Evolutionary conservation across 176 grass and related monocot species (phyloP), one percentile per base, ranked within the genome.

Genomic region (Oryza nivara): DNA sequence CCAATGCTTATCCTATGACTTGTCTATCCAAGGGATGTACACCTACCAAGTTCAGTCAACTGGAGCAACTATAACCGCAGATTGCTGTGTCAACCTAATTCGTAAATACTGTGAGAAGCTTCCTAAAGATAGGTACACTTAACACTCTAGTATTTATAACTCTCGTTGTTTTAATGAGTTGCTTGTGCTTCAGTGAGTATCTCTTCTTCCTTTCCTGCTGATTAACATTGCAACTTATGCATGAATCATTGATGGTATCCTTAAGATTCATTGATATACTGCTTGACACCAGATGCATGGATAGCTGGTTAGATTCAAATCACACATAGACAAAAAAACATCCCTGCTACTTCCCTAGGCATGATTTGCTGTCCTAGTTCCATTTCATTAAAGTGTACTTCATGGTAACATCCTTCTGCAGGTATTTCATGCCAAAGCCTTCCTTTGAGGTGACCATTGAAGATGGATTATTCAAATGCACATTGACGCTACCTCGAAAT

Each of bases 91-190:
- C 49, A 88, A 78, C 69, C 70, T 95, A 71, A 89, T 97, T 49
- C 80, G 91, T 52, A 83, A 35, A 85, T 97, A 97, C 35, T 97
- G 95, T 76, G 90, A 94, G 88, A 97, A 91, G 80, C 92, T 97
- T 82, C 91, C 92, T 67, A 91, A 86, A 86, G 92, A 93, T 85
- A 90, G 90, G 95, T 97, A 93, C 67, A 68, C 68, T 44, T 54
- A 13, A 13, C 9, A 5, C 61, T 74, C 22, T 46, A 58, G 35
- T 43, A 58, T 79, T 73, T 67, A 67, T 73, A 83, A 44, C 34
- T n/a, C n/a, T 79, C 5, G 43, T 54, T 65, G 66, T 56, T 76
- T 43, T 52, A n/a, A 26, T 81, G 38, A 40, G 17, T 43, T 81
- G 16, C 72, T 23, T 77, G 66, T 67, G 40, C 49, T 12, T 84